A percentile compares a stretch with the other conserved stretches of the same genome.
Conservation (phyloP, 306 rosid genomes). For the Fagus crenata region DNA sequence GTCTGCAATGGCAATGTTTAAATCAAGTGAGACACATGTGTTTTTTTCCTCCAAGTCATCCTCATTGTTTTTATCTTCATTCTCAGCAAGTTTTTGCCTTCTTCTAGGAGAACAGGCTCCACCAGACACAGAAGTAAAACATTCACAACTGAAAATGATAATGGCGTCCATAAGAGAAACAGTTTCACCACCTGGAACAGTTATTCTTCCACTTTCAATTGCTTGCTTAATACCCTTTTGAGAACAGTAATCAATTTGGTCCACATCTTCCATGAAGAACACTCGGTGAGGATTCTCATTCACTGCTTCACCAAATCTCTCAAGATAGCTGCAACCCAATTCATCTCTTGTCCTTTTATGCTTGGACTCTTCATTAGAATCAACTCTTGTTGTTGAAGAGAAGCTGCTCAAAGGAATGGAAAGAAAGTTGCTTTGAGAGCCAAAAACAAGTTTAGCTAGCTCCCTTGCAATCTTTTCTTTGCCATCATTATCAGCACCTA, state of each 20-base stretch:
- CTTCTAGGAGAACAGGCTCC: slow-evolving; percentile 29
- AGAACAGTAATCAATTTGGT: slow-evolving; percentile 56
- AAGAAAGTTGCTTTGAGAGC: slow-evolving; percentile 54
- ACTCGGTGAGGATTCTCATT: slow-evolving; percentile 85
- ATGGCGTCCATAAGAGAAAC: slow-evolving; percentile 73
- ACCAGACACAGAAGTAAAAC: slow-evolving; percentile 30
- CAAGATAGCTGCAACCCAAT: slow-evolving; percentile 48
- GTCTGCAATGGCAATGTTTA: slow-evolving; percentile 67
- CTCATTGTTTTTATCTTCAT: slow-evolving; percentile 35
- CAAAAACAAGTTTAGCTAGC: slow-evolving; percentile 68
- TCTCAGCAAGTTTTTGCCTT: slow-evolving; percentile 21
- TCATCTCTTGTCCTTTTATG: slow-evolving; percentile 60
- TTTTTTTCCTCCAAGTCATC: slow-evolving; percentile 28
- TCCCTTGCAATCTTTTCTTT: slow-evolving; percentile 72
- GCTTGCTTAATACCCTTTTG: slow-evolving; percentile 64
- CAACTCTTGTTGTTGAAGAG: slow-evolving; percentile 34
- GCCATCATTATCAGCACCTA: slow-evolving; percentile 50
- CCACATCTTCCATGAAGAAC: slow-evolving; percentile 74
- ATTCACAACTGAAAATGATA: slow-evolving; percentile 62
- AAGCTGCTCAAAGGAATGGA: slow-evolving; percentile 48
- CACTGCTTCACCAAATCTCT: slow-evolving; percentile 69
- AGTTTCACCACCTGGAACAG: slow-evolving; percentile 50
- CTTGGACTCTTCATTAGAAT: slow-evolving; percentile 28
- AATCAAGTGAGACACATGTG: slow-evolving; percentile 49
- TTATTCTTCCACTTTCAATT: slow-evolving; percentile 56